A percentile compares a stretch with the other conserved stretches of the same genome.
Conservation (phyloP, 495 filamentous ascomycete genomes). For the Penicillium canariense region DNA sequence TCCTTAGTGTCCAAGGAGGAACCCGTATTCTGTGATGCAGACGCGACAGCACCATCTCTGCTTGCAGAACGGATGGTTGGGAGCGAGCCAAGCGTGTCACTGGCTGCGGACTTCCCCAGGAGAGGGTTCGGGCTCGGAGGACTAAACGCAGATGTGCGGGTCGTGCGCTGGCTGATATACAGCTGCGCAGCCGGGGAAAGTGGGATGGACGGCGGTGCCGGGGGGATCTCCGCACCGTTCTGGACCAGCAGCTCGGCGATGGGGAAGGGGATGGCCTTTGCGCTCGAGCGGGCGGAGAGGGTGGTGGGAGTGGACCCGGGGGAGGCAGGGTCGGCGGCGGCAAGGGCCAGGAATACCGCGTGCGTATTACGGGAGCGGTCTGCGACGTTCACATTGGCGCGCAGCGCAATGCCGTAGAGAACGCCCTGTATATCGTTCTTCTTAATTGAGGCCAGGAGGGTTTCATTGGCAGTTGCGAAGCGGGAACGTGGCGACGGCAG, state of each 20-base stretch:
- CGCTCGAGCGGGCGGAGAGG: slow-evolving; percentile 31
- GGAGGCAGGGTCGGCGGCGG: slow-evolving; percentile 86
- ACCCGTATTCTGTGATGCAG: slow-evolving; percentile 26
- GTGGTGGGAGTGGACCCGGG: slow-evolving; percentile 52
- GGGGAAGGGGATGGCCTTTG: slow-evolving; percentile 63
- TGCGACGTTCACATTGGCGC: slow-evolving; percentile 80
- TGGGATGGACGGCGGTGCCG: slow-evolving; percentile 67
- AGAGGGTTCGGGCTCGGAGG: slow-evolving; percentile 15
- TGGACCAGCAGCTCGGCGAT: slow-evolving; percentile 90
- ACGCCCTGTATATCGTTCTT: slow-evolving; percentile 89
- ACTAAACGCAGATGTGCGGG: slow-evolving; percentile 32
- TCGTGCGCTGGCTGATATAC: slow-evolving; percentile 81
- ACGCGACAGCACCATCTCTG: slow-evolving; percentile 23
- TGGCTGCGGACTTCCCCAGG: slow-evolving; percentile 24
- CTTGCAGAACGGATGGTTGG: slow-evolving; percentile 42
- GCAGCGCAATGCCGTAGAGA: slow-evolving; percentile 83
- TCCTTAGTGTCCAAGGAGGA: slow-evolving; percentile 40
- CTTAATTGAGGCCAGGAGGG: slow-evolving; percentile 89
- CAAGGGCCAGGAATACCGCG: slow-evolving; percentile 84
- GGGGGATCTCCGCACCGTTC: slow-evolving; percentile 87
- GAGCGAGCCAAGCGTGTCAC: slow-evolving; percentile 45
- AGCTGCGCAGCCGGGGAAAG: slow-evolving; percentile 71
- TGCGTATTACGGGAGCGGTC: slow-evolving; percentile 89
- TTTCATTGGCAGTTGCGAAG: slow-evolving; percentile 80
- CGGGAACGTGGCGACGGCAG: slow-evolving; percentile 73